A percentile compares a stretch with the other conserved stretches of the same genome.
phyloP scores from a whole-genome alignment of 1,284 basidiomycete genomes.

The Sporisorium exsertum region DNA sequence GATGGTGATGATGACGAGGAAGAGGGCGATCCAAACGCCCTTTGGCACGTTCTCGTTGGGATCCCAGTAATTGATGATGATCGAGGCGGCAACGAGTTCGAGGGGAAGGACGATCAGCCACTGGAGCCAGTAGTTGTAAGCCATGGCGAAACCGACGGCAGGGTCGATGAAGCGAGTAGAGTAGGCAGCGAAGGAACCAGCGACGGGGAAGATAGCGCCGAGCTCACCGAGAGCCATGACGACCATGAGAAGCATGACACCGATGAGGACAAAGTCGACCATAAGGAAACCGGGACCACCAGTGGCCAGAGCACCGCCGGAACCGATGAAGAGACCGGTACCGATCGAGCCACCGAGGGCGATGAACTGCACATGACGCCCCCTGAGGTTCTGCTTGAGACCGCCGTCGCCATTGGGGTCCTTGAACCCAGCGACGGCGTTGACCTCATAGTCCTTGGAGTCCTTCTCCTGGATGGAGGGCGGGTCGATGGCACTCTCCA shows the following conservation, averaged over 20 bases:
- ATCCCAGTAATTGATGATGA: constrained; percentile 65
- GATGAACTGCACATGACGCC: constrained; percentile 65
- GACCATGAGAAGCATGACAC: constrained; percentile 68
- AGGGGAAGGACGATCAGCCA: constrained; percentile 65
- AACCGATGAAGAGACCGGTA: constrained; percentile 72
- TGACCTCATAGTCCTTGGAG: constrained; percentile 38
- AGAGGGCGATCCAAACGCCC: constrained; percentile 62
- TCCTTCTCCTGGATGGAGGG: constrained; percentile 34
- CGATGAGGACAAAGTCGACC: constrained; percentile 65
- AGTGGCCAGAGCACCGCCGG: constrained; percentile 71
- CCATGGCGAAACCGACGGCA: constrained; percentile 64
- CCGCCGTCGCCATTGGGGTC: constrained; percentile 28
- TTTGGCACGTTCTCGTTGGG: constrained; percentile 44
- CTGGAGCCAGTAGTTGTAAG: constrained; percentile 66
- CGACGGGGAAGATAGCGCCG: constrained; percentile 62
- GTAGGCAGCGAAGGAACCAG: constrained; percentile 66
- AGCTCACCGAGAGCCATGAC: constrained; percentile 69
- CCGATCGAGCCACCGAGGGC: constrained; percentile 71
- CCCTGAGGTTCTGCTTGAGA: constrained; percentile 58
- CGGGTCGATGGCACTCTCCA: constrained; percentile 16
- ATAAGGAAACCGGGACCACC: constrained; percentile 72
- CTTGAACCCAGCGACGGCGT: constrained; percentile 43
- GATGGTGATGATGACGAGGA: constrained; percentile 53
- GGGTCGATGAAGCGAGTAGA: constrained; percentile 68
- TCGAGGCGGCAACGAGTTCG: constrained; percentile 64